These are phyloP conservation scores for Cladorrhinum samala DNA, from an alignment of 495 filamentous ascomycete species.

Conservation along the genomic window DNA sequence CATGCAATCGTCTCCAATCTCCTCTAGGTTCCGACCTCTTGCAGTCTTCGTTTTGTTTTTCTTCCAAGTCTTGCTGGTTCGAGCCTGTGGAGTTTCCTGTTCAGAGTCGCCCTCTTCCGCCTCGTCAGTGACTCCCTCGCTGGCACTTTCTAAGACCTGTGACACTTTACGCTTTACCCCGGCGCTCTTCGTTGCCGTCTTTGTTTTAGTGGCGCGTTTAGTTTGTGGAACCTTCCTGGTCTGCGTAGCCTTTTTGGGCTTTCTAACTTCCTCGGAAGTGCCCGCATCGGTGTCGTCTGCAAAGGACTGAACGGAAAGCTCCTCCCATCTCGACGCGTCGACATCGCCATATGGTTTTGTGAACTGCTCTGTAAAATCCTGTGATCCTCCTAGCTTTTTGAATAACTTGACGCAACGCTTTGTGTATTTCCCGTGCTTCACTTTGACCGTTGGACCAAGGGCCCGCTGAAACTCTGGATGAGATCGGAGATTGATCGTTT, in stretches of 20 bases:
- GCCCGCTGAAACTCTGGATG: constrained; percentile 35
- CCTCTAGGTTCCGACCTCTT: constrained; percentile 28
- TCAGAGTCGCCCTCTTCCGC: constrained; percentile 6
- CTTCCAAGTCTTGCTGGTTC: constrained; percentile 5
- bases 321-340: constrained; percentile 24
- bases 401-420: constrained; percentile 42
- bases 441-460: constrained; percentile 31
- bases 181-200: background rate
- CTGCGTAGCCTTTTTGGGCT: constrained; percentile 3
- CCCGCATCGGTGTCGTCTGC: constrained; percentile 23
- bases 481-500: constrained; percentile 27
- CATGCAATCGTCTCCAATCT: constrained; percentile 43
- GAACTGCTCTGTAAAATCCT: constrained; percentile 22
- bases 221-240: background rate
- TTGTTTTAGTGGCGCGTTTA: constrained; percentile 5
- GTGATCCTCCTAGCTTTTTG: constrained; percentile 27
- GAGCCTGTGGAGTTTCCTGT: background rate
- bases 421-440: constrained; percentile 44
- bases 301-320: constrained; percentile 26
- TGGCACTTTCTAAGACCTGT: constrained; percentile 2
- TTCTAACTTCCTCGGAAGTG: constrained; percentile 1
- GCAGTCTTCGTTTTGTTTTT: constrained; percentile 7
- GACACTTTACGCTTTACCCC: constrained; percentile 1
- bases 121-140: constrained; percentile 9
- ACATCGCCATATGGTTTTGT: constrained; percentile 22